Percentiles rank a stretch among this genome's conserved stretches.
phyloP scores from a whole-genome alignment of 139 green algal species.

The Volvox reticuliferus region DNA sequence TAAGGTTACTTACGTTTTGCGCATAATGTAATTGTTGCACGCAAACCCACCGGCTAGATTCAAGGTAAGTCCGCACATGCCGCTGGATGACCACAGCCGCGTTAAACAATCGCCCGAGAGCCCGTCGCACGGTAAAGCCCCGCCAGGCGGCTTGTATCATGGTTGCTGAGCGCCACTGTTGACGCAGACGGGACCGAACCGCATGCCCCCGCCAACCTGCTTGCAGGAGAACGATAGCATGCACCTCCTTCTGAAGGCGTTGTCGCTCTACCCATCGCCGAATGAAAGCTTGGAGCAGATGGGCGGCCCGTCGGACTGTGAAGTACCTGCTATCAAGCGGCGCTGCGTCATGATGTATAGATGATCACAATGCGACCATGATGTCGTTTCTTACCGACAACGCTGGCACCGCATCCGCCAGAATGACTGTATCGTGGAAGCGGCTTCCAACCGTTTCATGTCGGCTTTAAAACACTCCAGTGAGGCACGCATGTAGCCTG shows the following conservation, averaged over 20 bases:
- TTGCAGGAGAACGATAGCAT: slow-evolving; percentile 53
- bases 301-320: neutral
- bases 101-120: neutral
- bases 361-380: neutral
- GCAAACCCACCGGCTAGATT: neutral
- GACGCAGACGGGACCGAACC: slow-evolving; percentile 42
- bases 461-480: slow-evolving; percentile 60
- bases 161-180: slow-evolving; percentile 26
- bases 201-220: slow-evolving; percentile 55
- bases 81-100: slow-evolving; percentile 52
- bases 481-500: slow-evolving; percentile 57
- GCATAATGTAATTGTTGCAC: no score
- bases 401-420: neutral
- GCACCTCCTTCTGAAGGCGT: neutral
- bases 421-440: slow-evolving; percentile 22
- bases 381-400: neutral
- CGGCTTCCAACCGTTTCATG: neutral
- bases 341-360: neutral
- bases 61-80: neutral
- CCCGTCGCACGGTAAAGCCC: slow-evolving; percentile 13
- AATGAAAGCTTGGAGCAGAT: slow-evolving; percentile 7
- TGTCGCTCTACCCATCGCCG: neutral
- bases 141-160: slow-evolving; percentile 57
- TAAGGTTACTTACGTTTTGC: no score
- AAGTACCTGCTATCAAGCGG: slow-evolving; percentile 3